Conservation (phyloP, 306 rosid species). For the Prunus campanulata region DNA sequence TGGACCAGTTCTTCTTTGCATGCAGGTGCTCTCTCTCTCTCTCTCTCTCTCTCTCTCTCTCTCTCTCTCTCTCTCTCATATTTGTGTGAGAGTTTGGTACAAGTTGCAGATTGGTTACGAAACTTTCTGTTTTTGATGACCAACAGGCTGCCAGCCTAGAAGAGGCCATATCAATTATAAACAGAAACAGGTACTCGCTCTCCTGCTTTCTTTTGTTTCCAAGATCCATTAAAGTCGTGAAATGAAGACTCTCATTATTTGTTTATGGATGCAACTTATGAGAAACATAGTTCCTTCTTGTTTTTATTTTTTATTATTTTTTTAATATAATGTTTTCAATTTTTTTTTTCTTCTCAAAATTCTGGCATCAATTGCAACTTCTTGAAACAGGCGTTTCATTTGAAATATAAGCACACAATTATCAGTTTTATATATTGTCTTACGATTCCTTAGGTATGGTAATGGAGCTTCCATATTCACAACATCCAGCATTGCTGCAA, state of each 20-base stretch:
- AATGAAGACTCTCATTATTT: not conserved
- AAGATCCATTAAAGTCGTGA: not conserved
- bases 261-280: conserved; percentile 1
- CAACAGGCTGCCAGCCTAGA: conserved; percentile 62
- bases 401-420: not conserved
- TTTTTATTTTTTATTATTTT: not conserved
- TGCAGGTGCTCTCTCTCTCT: conserved; percentile 49
- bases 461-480: conserved; percentile 63
- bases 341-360: not conserved
- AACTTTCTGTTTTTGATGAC: conserved; percentile 20
- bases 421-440: not conserved
- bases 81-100: not conserved
- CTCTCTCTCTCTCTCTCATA: not conserved
- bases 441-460: conserved; percentile 30
- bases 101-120: conserved; percentile 14
- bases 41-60: not conserved
- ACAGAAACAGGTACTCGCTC: conserved; percentile 50
- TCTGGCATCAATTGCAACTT: not conserved
- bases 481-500: conserved; percentile 47
- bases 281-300: not conserved
- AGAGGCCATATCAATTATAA: conserved; percentile 62
- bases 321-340: not conserved
- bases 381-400: not conserved
- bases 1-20: conserved; percentile 67
- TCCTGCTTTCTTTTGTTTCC: not conserved